Conservation (phyloP, 257 asterid genomes). For the Lavandula angustifolia region DNA sequence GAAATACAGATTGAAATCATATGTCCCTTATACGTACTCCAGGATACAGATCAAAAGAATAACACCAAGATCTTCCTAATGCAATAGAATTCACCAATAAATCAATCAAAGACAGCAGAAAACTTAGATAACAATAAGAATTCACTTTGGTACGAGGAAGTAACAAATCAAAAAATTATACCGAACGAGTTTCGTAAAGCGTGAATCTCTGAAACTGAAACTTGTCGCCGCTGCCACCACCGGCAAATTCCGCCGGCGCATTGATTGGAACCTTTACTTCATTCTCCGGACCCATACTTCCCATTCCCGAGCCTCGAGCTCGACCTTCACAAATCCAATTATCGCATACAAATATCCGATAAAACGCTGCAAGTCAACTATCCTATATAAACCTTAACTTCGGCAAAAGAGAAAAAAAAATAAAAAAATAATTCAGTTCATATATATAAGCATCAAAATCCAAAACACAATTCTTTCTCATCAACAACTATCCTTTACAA, state of each 20-base stretch:
- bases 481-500: constrained; percentile 28
- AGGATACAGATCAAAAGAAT: constrained; percentile 18
- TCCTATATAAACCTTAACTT: constrained; percentile 35
- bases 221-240: constrained; percentile 31
- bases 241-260: constrained; percentile 32
- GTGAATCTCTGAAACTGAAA: constrained; percentile 76
- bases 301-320: constrained; percentile 52
- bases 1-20: constrained; percentile 21
- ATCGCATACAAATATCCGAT: constrained; percentile 37
- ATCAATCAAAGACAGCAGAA: constrained; percentile 27
- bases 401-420: background rate
- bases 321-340: constrained; percentile 39
- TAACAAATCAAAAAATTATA: constrained; percentile 38
- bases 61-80: constrained; percentile 8
- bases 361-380: constrained; percentile 36
- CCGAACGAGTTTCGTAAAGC: constrained; percentile 90
- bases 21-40: background rate
- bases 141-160: constrained; percentile 27
- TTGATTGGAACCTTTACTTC: constrained; percentile 36
- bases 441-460: constrained; percentile 26
- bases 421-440: constrained; percentile 28
- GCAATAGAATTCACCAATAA: background rate
- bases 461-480: constrained; percentile 3
- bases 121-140: constrained; percentile 18
- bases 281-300: constrained; percentile 49